These are phyloP conservation scores for Cardamine chenopodiifolia DNA, from an alignment of 345 rosid species.

Conservation along the genomic window DNA sequence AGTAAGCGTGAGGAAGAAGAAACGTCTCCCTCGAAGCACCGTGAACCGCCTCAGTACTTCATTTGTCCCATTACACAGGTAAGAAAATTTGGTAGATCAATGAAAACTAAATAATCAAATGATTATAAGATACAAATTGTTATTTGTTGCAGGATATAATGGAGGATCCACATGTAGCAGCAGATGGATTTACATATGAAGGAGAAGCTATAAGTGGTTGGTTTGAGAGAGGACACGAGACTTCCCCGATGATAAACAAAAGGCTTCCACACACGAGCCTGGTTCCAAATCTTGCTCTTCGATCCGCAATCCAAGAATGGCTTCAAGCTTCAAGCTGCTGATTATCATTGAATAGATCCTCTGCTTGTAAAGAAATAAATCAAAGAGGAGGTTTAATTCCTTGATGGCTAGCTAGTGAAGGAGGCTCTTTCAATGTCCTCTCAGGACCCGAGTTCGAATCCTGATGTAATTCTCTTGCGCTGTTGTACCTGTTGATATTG, in stretches of 20 bases:
- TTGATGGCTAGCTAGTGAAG: background rate
- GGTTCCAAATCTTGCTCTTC: slow-evolving; percentile 54
- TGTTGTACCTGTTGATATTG: background rate
- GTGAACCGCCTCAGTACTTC: slow-evolving; percentile 46
- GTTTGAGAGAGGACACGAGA: slow-evolving; percentile 55
- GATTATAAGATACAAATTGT: background rate
- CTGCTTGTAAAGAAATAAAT: background rate
- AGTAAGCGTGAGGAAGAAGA: slow-evolving; percentile 30
- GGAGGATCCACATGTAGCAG: slow-evolving; percentile 76
- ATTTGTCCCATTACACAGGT: slow-evolving; percentile 78
- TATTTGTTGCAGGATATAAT: slow-evolving; percentile 57
- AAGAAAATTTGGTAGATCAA: background rate
- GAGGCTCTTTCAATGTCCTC: background rate
- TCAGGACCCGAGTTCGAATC: background rate
- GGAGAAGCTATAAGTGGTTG: slow-evolving; percentile 64
- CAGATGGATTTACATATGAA: slow-evolving; percentile 77
- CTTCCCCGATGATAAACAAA: slow-evolving; percentile 72
- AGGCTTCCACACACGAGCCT: slow-evolving; percentile 44
- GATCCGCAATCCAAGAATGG: slow-evolving; percentile 63
- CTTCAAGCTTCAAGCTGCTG: slow-evolving; percentile 36
- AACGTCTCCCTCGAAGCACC: background rate
- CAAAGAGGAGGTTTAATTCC: background rate
- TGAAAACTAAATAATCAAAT: background rate
- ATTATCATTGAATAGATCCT: background rate
- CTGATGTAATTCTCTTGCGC: background rate